phyloP scores from a whole-genome alignment of 305 asterid genomes.

The Solanum hybrid region DNA sequence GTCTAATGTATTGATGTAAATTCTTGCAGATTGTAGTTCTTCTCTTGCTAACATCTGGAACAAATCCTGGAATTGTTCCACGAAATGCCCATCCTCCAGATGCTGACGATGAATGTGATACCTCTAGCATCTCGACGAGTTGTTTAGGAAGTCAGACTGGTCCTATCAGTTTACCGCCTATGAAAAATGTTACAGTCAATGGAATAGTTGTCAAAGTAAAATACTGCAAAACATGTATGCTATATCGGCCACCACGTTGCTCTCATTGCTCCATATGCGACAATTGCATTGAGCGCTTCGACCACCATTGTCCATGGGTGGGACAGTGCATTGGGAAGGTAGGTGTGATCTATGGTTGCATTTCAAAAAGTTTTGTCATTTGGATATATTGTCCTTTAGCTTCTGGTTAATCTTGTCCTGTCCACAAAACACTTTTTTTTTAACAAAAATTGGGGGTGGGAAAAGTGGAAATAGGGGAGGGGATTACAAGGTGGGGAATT shows the following conservation, averaged over 20 bases:
- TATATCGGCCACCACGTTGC: slow-evolving; percentile 41
- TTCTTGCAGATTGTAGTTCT: slow-evolving; percentile 34
- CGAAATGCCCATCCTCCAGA: slow-evolving; percentile 40
- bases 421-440: background rate
- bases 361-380: background rate
- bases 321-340: slow-evolving; percentile 38
- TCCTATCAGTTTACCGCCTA: slow-evolving; percentile 17
- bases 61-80: slow-evolving; percentile 60
- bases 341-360: slow-evolving; percentile 7
- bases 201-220: slow-evolving; percentile 36
- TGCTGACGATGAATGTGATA: slow-evolving; percentile 29
- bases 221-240: slow-evolving; percentile 41
- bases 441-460: background rate
- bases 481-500: background rate
- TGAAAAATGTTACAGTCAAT: slow-evolving; percentile 31
- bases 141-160: slow-evolving; percentile 37
- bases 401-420: slow-evolving; percentile 19
- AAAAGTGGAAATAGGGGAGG: background rate
- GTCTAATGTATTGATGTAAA: background rate
- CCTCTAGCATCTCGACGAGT: slow-evolving; percentile 38
- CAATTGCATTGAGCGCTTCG: slow-evolving; percentile 38
- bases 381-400: background rate
- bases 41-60: slow-evolving; percentile 44
- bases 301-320: slow-evolving; percentile 45
- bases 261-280: slow-evolving; percentile 38